Evolutionary conservation across 2,329 filamentous ascomycete species (phyloP), one percentile per base, ranked within the genome.

Genomic region (Colletotrichum incanum): DNA sequence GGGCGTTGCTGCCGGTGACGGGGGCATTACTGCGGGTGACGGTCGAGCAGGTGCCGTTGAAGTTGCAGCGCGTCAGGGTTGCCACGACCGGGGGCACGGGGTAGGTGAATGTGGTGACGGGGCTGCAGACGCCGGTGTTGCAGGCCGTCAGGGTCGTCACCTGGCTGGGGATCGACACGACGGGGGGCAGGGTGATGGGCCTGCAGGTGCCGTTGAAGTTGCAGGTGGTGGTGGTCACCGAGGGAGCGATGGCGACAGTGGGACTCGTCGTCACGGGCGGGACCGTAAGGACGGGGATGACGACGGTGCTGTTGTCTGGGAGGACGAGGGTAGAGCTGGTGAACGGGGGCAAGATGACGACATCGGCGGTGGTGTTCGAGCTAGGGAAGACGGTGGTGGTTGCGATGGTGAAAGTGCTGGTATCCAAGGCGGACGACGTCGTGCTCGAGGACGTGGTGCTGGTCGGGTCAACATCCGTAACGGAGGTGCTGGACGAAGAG

Each of bases 171-270:
- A 31, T 39, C 31, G 59, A n/a, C 11, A 49, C 43, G 55, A 28
- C 45, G 14, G 47, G 56, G 56, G 65, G 64, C 5, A 65, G 3
- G 11, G 62, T 54, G 41, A 41, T n/a, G 39, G 11, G 9, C 5
- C 31, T 54, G 47, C 61, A 64, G 8, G 31, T 18, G 20, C 61
- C 47, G 61, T 41, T 26, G 11, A n/a, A 37, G 61, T 64, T 64
- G 49, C 49, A 64, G 1, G 37, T 28, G 18, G 61, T 52, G 37
- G 37, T 43, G 1, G 61, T 64, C 37, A 43, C 14, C 16, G 50
- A 26, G 14, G 49, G 11, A n/a, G 63, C 28, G 8, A 8, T 2
- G 50, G 8, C n/a, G 50, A 34, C n/a, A 4, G 20, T 16, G 50
- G 39, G 31, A n/a, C 28, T 16, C 20, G 64, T 26, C 11, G 54